Percentiles rank a stretch among this genome's conserved stretches.
Conservation (phyloP, 1,139 yeast species). For the Komagataea norvegica region DNA sequence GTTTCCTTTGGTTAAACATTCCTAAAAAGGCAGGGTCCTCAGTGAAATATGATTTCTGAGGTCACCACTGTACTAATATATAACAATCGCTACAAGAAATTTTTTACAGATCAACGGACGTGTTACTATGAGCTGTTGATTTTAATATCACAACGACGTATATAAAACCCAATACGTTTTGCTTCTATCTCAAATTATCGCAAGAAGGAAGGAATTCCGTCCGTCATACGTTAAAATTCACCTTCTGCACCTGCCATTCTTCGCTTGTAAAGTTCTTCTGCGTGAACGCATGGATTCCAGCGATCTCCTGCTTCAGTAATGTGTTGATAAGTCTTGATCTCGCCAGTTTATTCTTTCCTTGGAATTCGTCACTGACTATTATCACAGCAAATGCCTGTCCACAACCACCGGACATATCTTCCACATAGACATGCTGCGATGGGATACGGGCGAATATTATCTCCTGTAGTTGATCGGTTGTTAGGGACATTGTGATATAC, state of each 20-base stretch:
- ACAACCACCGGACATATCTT: conserved; percentile 68
- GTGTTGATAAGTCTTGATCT: conserved; percentile 83
- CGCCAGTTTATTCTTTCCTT: conserved; percentile 78
- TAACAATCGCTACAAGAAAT: not conserved
- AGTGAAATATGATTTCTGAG: conserved; percentile 15
- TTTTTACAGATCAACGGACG: too few species aligned
- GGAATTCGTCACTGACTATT: conserved; percentile 73
- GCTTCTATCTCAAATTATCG: too few species aligned
- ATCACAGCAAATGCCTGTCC: conserved; percentile 83
- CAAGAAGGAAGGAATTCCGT: too few species aligned
- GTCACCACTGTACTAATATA: not conserved
- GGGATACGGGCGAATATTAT: conserved; percentile 45
- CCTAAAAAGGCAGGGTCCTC: conserved; percentile 24
- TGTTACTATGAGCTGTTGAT: too few species aligned
- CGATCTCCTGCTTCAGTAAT: conserved; percentile 76
- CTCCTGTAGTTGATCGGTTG: conserved; percentile 37
- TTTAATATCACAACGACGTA: too few species aligned
- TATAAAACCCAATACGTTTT: too few species aligned
- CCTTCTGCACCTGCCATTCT: conserved; percentile 48
- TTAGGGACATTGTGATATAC: conserved; percentile 11
- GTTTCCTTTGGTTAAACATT: conserved; percentile 29
- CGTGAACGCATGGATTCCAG: conserved; percentile 88
- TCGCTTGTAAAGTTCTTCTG: conserved; percentile 76
- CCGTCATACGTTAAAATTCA: conserved; percentile 22
- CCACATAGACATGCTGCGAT: conserved; percentile 56